Evolutionary conservation across 139 green algal species (phyloP), one percentile per base, ranked within the genome.

Genomic region (Chlamydomonas applanata): DNA sequence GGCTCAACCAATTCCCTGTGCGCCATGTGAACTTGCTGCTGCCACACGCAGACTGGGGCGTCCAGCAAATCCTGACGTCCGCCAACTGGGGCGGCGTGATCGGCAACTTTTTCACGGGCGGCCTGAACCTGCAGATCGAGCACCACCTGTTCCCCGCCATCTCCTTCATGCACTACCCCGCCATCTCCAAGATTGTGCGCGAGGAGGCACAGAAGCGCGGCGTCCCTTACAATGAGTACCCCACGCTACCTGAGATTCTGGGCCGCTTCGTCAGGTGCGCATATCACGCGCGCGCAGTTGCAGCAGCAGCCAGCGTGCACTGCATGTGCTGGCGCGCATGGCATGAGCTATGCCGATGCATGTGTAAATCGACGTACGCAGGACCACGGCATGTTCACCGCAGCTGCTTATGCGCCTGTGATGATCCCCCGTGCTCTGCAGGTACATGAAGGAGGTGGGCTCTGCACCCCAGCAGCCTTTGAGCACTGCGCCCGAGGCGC

Each of bases 61-160:
- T 93, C 49, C 89, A 94, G 85, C 89, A 96, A 86, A 62, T 97
- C 34, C 71, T 93, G 35, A 97, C 92, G 11, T 90, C 79, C 16
- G 89, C 90, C 45, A 91, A 95, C 83, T 97, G 90, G 90, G 92
- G 92, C 34, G 90, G 85, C 71, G 81, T 83, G 16, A 65, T 94
- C 0, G 90, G 89, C 72, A 92, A 91, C 87, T 95, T 97, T 85
- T 90, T 97, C 71, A 97, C 92, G 9, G 92, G 91, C 24, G 91
- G 91, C 19, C 73, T 94, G 4, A 91, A 90, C 80, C 84, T 93
- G 78, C 87, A 93, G 84, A 89, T 94, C 61, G 90, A 93, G 82
- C 89, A 95, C 80, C 88, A 94, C 79, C 74, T 96, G 49, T 94
- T 94, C 82, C 90, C 90, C 27, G 84, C 84, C 60, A 88, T 95